phyloP scores from a whole-genome alignment of 1,284 basidiomycete species.

The Puccinia triticina region DNA sequence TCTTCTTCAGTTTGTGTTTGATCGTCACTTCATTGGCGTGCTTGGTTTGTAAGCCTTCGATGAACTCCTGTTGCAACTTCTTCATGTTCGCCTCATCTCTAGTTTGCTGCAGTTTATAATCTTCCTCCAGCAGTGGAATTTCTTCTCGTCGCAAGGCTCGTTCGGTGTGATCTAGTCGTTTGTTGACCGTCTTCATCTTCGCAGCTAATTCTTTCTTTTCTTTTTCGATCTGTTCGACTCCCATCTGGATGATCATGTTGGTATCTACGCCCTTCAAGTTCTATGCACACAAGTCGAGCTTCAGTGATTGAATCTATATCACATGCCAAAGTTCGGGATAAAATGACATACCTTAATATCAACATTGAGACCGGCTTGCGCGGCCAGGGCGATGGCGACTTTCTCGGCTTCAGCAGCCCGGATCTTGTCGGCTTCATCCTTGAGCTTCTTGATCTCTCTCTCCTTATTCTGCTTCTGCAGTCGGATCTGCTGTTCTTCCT shows the following conservation, averaged over 20 bases:
- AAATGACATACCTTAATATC: constrained; percentile 71
- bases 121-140: constrained; percentile 77
- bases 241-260: constrained; percentile 82
- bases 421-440: constrained; percentile 80
- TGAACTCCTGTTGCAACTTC: constrained; percentile 67
- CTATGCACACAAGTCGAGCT: constrained; percentile 61
- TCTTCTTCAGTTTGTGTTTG: constrained; percentile 75
- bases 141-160: constrained; percentile 95
- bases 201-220: constrained; percentile 89
- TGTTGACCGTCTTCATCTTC: constrained; percentile 78
- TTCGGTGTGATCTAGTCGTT: constrained; percentile 93
- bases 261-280: constrained; percentile 84
- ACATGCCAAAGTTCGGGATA: not conserved
- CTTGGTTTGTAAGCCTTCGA: constrained; percentile 68
- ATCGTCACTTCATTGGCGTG: constrained; percentile 75
- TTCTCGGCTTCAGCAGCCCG: constrained; percentile 80
- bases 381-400: constrained; percentile 81
- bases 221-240: constrained; percentile 93
- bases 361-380: constrained; percentile 81
- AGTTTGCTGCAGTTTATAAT: constrained; percentile 84
- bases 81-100: constrained; percentile 75
- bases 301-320: not conserved
- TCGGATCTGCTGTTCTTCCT: constrained; percentile 40
- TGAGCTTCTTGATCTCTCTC: constrained; percentile 77
- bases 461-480: constrained; percentile 69